These are phyloP conservation scores for Aspergillus persii DNA, from an alignment of 2,329 filamentous ascomycete species.

Conservation along the genomic window DNA sequence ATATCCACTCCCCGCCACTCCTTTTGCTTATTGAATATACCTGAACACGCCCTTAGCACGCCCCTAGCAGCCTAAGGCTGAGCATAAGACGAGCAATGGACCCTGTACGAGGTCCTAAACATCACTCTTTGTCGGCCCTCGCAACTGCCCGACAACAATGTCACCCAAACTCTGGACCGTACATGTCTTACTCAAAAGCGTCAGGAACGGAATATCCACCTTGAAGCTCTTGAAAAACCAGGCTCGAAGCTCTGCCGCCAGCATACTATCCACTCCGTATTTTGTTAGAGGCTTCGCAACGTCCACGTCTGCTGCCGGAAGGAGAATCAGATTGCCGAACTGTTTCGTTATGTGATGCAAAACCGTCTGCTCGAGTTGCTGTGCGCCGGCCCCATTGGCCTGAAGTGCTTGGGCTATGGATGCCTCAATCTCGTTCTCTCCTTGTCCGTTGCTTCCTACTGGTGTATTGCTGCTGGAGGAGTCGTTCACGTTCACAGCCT, in stretches of 20 bases:
- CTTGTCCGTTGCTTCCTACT: not conserved
- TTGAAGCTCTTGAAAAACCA: not conserved
- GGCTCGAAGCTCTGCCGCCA: slow-evolving; percentile 24
- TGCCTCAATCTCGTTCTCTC: too few species aligned
- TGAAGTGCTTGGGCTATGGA: not conserved
- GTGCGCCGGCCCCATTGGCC: not conserved
- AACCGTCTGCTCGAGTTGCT: too few species aligned
- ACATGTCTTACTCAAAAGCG: not conserved
- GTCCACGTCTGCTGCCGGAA: not conserved
- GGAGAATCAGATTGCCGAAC: not conserved
- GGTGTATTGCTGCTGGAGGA: too few species aligned
- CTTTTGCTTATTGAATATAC: too few species aligned
- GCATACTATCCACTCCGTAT: slow-evolving; percentile 26
- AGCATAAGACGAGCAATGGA: too few species aligned
- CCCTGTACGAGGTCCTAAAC: too few species aligned
- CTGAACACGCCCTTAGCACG: too few species aligned
- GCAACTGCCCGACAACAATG: too few species aligned
- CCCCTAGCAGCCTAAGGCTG: too few species aligned
- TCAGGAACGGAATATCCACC: not conserved
- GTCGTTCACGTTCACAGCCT: too few species aligned
- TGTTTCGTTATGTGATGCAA: not conserved
- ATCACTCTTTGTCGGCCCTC: too few species aligned
- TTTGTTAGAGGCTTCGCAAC: slow-evolving; percentile 1
- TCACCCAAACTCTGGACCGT: not conserved
- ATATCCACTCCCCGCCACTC: too few species aligned